These are phyloP conservation scores for Salix caprea DNA, from an alignment of 345 rosid species.

Conservation along the genomic window DNA sequence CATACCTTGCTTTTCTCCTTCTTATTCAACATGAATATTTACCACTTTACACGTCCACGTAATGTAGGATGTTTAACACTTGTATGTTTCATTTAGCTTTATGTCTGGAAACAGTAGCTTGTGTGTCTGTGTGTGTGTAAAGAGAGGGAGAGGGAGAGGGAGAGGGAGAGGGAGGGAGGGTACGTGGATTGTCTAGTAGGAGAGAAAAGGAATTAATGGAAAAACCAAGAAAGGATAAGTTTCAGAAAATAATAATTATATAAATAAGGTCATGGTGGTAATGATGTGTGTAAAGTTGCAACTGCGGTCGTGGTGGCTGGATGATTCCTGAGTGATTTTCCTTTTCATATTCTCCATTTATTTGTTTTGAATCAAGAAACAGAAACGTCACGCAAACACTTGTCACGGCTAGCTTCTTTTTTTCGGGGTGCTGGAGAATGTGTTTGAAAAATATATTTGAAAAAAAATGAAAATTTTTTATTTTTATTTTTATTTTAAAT, in stretches of 20 bases:
- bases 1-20: too few relatives aligned
- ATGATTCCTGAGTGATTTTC: slow-evolving; percentile 33
- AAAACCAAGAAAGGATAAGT: background rate
- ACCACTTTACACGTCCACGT: too few relatives aligned
- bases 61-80: too few relatives aligned
- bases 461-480: background rate
- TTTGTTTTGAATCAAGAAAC: slow-evolving; percentile 14
- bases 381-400: slow-evolving; percentile 44
- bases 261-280: slow-evolving; percentile 14
- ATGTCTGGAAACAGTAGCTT: too few relatives aligned
- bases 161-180: too few relatives aligned
- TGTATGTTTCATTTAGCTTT: too few relatives aligned
- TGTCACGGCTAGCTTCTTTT: background rate
- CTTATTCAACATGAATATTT: too few relatives aligned
- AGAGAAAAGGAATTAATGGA: background rate
- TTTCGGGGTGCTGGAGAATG: too few relatives aligned
- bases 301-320: slow-evolving; percentile 21
- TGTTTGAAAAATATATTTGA: too few relatives aligned
- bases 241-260: background rate
- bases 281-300: slow-evolving; percentile 24
- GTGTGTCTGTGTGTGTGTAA: background rate
- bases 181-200: slow-evolving; percentile 16
- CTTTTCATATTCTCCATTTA: slow-evolving; percentile 29
- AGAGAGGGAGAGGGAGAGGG: too few relatives aligned
- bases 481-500: too few relatives aligned